Evolutionary conservation across 805 yeast genomes (phyloP).

Genomic region (Cyberlindnera samutprakarnensis): DNA sequence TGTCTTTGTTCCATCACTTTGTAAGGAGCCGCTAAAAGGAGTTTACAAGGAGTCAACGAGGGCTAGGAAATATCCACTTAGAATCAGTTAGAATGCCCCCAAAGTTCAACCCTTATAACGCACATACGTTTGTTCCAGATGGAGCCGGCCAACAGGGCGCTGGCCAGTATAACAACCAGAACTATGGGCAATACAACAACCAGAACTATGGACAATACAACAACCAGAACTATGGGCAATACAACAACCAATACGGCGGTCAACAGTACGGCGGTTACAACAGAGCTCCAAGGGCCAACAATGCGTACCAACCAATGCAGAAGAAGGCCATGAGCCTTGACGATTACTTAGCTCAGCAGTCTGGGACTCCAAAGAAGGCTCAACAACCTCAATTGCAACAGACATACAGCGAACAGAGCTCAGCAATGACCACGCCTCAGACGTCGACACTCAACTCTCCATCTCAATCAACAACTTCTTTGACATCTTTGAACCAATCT

Average conservation of each 20-base stretch:
- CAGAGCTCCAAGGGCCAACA: slow-evolving; percentile 3
- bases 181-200: too few relatives aligned
- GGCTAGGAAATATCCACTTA: too few relatives aligned
- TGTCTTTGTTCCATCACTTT: too few relatives aligned
- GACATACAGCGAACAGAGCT: slow-evolving; percentile 11
- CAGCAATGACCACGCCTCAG: slow-evolving; percentile 18
- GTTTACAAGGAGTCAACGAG: too few relatives aligned
- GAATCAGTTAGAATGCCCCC: too few relatives aligned
- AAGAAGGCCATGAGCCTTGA: slow-evolving; percentile 20
- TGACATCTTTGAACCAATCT: slow-evolving; percentile 66
- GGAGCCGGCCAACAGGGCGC: too few relatives aligned
- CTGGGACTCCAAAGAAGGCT: slow-evolving; percentile 7
- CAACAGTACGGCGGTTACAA: slow-evolving; percentile 6
- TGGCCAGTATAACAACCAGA: too few relatives aligned
- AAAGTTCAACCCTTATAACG: slow-evolving; percentile 29
- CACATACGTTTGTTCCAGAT: slow-evolving; percentile 25
- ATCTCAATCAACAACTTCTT: slow-evolving; percentile 59
- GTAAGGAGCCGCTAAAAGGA: too few relatives aligned
- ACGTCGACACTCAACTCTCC: slow-evolving; percentile 27
- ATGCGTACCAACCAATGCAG: slow-evolving; percentile 7
- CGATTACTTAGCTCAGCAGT: slow-evolving; percentile 14
- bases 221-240: too few relatives aligned
- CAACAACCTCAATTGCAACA: slow-evolving; percentile 3
- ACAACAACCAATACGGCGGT: slow-evolving; percentile 4
- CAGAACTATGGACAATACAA: too few relatives aligned